These are phyloP conservation scores for Hirsutella rhossiliensis DNA, from an alignment of 2,329 filamentous ascomycete genomes.

Conservation along the genomic window DNA sequence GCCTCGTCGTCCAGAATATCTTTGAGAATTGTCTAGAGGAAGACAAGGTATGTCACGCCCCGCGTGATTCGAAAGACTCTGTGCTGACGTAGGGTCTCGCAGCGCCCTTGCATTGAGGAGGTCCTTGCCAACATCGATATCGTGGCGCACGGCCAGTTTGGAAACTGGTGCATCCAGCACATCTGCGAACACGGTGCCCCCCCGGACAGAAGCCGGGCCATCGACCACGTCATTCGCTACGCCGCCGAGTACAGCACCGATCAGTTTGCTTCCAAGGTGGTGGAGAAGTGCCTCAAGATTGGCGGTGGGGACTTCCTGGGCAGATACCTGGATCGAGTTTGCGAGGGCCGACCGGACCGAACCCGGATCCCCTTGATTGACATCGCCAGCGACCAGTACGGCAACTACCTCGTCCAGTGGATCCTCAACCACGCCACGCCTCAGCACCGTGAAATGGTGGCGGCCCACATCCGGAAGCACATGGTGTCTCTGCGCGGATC, in stretches of 20 bases:
- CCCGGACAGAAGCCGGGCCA: slow-evolving; percentile 80
- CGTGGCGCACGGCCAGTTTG: slow-evolving; percentile 93
- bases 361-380: slow-evolving; percentile 96
- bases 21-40: slow-evolving; percentile 99
- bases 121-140: slow-evolving; percentile 92
- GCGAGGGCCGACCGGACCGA: slow-evolving; percentile 78
- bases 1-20: slow-evolving; percentile 96
- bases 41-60: slow-evolving; percentile 63
- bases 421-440: slow-evolving; percentile 79
- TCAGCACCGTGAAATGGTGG: slow-evolving; percentile 87
- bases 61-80: background rate
- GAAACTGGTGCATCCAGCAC: slow-evolving; percentile 99
- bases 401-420: slow-evolving; percentile 97
- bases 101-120: slow-evolving; percentile 96
- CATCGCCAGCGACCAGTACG: slow-evolving; percentile 96
- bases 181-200: slow-evolving; percentile 94
- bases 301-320: slow-evolving; percentile 81
- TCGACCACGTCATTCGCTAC: slow-evolving; percentile 90
- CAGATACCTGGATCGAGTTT: slow-evolving; percentile 87
- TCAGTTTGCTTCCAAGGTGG: slow-evolving; percentile 97
- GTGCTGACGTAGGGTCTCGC: slow-evolving; percentile 8
- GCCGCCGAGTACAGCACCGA: slow-evolving; percentile 97
- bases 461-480: slow-evolving; percentile 91
- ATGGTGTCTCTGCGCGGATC: slow-evolving; percentile 98
- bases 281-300: slow-evolving; percentile 98